Conservation (phyloP, 495 filamentous ascomycete species). For the Trypethelium eluteriae region DNA sequence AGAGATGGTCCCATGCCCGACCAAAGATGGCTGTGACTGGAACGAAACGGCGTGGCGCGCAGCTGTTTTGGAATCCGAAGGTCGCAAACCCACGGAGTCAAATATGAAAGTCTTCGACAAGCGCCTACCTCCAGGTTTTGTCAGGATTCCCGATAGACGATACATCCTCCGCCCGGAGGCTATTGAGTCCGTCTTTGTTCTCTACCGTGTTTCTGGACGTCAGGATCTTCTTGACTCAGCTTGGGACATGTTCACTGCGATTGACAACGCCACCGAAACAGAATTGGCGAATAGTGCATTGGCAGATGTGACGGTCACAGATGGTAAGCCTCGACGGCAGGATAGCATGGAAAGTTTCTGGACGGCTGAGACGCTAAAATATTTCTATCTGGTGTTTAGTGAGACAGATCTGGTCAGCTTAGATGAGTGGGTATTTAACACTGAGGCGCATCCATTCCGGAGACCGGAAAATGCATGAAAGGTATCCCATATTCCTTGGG, state of each 20-base stretch:
- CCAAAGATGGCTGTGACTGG: constrained; percentile 44
- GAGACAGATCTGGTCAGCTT: constrained; percentile 44
- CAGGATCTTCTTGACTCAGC: constrained; percentile 57
- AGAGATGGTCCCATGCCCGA: constrained; percentile 45
- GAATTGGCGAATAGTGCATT: constrained; percentile 33
- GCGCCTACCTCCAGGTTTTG: constrained; percentile 29
- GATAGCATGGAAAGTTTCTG: constrained; percentile 44
- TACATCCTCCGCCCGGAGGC: constrained; percentile 58
- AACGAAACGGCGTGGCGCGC: constrained; percentile 46
- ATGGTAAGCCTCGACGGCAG: constrained; percentile 3
- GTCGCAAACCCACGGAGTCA: constrained; percentile 11
- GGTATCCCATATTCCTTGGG: too few relatives aligned
- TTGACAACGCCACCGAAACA: constrained; percentile 38
- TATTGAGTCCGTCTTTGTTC: constrained; percentile 54
- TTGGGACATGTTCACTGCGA: constrained; percentile 68
- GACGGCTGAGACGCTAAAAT: constrained; percentile 47
- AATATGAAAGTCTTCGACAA: constrained; percentile 17
- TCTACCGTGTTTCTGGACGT: constrained; percentile 69
- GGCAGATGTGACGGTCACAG: constrained; percentile 28
- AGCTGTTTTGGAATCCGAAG: constrained; percentile 28
- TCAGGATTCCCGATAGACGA: constrained; percentile 28
- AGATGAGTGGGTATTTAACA: constrained; percentile 51
- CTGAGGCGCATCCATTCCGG: constrained; percentile 46
- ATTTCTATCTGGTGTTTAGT: constrained; percentile 47
- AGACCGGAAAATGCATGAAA: constrained; percentile 11